These are phyloP conservation scores for Letharia lupina DNA, from an alignment of 495 filamentous ascomycete genomes.

Conservation along the genomic window DNA sequence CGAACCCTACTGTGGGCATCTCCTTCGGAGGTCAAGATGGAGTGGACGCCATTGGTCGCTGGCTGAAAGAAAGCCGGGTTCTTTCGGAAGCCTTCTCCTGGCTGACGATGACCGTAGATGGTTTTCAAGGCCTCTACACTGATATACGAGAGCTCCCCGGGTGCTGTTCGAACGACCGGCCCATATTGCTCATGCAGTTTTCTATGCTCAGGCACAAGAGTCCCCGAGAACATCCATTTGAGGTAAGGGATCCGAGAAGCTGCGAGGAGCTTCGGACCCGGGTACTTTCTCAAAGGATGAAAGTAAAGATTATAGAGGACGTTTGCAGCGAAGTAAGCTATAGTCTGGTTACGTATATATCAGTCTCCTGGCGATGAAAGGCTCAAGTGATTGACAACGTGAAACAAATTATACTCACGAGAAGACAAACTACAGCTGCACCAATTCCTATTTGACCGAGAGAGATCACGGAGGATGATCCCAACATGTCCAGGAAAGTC, in stretches of 20 bases:
- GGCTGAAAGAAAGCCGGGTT: slow-evolving; percentile 15
- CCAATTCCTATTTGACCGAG: background rate
- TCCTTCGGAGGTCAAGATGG: slow-evolving; percentile 14
- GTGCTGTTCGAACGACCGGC: slow-evolving; percentile 42
- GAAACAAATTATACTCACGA: background rate
- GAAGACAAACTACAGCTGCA: slow-evolving; percentile 3
- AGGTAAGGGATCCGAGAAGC: slow-evolving; percentile 16
- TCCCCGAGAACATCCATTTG: slow-evolving; percentile 8
- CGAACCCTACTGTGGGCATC: slow-evolving; percentile 31
- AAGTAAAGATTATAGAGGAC: slow-evolving; percentile 29
- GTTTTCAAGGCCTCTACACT: slow-evolving; percentile 15
- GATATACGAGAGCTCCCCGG: slow-evolving; percentile 36
- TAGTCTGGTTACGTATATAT: background rate
- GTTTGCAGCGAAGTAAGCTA: background rate
- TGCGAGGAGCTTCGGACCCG: slow-evolving; percentile 22
- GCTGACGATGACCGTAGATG: slow-evolving; percentile 18
- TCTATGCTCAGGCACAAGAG: slow-evolving; percentile 6
- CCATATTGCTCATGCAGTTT: slow-evolving; percentile 38
- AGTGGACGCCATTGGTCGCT: slow-evolving; percentile 13
- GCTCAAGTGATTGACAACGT: background rate
- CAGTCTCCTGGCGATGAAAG: background rate
- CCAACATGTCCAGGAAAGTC: background rate
- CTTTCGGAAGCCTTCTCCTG: slow-evolving; percentile 14
- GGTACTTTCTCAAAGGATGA: slow-evolving; percentile 27
- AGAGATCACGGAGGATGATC: background rate